Base-by-base conservation (phyloP, 441 rosid genomes). In the Daphne laureola region DNA sequence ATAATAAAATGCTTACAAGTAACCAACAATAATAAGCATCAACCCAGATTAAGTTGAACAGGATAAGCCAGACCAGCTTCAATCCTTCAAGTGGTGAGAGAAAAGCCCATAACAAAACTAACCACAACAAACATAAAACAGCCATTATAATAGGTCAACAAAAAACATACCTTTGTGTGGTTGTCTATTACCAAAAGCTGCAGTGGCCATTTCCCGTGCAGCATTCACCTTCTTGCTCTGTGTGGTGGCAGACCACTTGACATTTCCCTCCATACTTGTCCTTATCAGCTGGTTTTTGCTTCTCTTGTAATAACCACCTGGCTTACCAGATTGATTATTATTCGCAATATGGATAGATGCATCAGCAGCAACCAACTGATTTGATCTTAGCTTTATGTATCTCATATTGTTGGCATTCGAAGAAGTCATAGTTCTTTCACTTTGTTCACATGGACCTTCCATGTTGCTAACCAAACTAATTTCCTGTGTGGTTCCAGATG, bases 231-330 rank as follows among this genome's bases (percentile, higher is more conserved):
- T 66, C 54, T 69, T 72, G 54, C 73, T 78, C 62, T 72, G 63
- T 23, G 52, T 31, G 48, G 63, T 21, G 40, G 46, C 57, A 17
- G 68, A 27, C 63, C 57, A 77, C 55, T 68, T 76, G 46, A 48
- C 57, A 49, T 57, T 55, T 64, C 64, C 66, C 59, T 82, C 86
- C 55, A 58, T 17, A 59, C 87, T 67, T 65, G 86, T 72, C 75
- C 97, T 75, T 58, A 90, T 70, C 47, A 87, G 80, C 90, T 93
- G 97, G 67, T 90, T 83, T 74, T 75, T 82, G 48, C 82, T 76
- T 67, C 83, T 83, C 79, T 90, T 93, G 64, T 73, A 90, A 75
- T 90, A 87, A 66, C 85, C 71, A 73, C 84, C 90, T 26, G 86
- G 69, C 36, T 73, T 25, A 35, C 87, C 66, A 45, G 78, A 43